phyloP scores from a whole-genome alignment of 805 yeast species.

The Metschnikowia cerradonensis region DNA sequence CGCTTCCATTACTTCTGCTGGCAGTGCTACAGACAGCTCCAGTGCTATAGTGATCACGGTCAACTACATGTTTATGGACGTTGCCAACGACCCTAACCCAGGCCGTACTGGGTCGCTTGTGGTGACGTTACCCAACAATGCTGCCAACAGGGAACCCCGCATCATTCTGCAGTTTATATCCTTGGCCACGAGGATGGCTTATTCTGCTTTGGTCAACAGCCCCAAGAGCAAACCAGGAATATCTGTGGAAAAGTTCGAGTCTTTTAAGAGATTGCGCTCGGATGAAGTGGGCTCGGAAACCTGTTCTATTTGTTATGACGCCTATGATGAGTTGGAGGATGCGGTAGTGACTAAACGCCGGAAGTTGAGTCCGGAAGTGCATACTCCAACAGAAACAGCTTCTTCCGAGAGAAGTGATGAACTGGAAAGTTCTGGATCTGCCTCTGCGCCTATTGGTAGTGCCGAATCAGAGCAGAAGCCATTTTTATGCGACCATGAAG shows the following conservation, averaged over 20 bases:
- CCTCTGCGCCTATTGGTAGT: neutral
- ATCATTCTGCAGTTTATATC: slow-evolving; percentile 57
- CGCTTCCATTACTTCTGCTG: slow-evolving; percentile 7
- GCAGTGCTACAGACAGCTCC: slow-evolving; percentile 15
- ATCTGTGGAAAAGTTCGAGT: slow-evolving; percentile 48
- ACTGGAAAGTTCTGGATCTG: slow-evolving; percentile 1
- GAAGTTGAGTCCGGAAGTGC: slow-evolving; percentile 14
- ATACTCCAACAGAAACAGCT: slow-evolving; percentile 9
- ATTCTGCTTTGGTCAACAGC: slow-evolving; percentile 53
- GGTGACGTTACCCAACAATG: slow-evolving; percentile 64
- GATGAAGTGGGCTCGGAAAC: slow-evolving; percentile 26
- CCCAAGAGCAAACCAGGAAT: slow-evolving; percentile 50
- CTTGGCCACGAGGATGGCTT: slow-evolving; percentile 67
- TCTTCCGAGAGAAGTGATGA: slow-evolving; percentile 8
- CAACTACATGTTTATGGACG: slow-evolving; percentile 41
- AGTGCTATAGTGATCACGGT: slow-evolving; percentile 43
- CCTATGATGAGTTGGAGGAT: slow-evolving; percentile 17
- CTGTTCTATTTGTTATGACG: slow-evolving; percentile 68
- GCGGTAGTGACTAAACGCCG: slow-evolving; percentile 11
- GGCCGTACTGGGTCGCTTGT: slow-evolving; percentile 54
- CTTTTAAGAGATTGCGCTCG: slow-evolving; percentile 36
- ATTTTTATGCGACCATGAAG: slow-evolving; percentile 13
- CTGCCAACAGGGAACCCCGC: slow-evolving; percentile 55
- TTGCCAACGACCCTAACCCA: slow-evolving; percentile 35
- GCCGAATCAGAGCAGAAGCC: slow-evolving; percentile 8